Evolutionary conservation across 768 basidiomycete genomes (phyloP).

Genomic region (Rhodotorula sphaerocarpa): DNA sequence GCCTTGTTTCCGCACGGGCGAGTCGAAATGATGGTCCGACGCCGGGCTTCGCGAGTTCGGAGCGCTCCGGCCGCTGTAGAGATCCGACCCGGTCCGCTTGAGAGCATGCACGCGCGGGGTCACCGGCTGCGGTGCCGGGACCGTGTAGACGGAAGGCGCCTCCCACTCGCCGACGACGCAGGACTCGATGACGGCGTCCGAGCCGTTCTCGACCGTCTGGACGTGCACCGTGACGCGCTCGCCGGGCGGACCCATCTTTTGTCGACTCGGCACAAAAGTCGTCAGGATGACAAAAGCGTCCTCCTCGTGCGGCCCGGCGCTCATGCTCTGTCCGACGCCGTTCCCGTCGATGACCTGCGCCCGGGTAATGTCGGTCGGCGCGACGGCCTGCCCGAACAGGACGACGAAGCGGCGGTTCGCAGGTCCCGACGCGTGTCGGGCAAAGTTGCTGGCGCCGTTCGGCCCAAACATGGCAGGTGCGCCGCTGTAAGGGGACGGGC

Average conservation of each 20-base stretch:
- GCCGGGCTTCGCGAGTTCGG: conserved; percentile 18
- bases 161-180: conserved; percentile 32
- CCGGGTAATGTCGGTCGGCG: conserved; percentile 20
- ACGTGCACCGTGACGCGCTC: conserved; percentile 23
- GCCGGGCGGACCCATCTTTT: conserved; percentile 7
- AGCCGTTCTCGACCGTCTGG: conserved; percentile 11
- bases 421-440: no score
- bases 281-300: conserved; percentile 34
- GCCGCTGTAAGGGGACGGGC: neutral
- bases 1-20: neutral
- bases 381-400: conserved; percentile 11
- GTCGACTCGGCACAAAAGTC: conserved; percentile 22
- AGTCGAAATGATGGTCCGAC: neutral
- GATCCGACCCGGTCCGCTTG: conserved; percentile 25
- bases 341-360: conserved; percentile 32
- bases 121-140: neutral
- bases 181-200: conserved; percentile 7
- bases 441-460: neutral
- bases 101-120: conserved; percentile 1
- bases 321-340: conserved; percentile 31
- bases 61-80: conserved; percentile 13
- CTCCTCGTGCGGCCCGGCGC: conserved; percentile 15
- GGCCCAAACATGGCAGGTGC: conserved; percentile 6
- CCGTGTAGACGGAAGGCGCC: neutral
- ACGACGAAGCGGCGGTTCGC: conserved; percentile 20